A percentile compares a stretch with the other conserved stretches of the same genome.
Conservation (phyloP, 495 filamentous ascomycete genomes). For the Aspergillus diversus region DNA sequence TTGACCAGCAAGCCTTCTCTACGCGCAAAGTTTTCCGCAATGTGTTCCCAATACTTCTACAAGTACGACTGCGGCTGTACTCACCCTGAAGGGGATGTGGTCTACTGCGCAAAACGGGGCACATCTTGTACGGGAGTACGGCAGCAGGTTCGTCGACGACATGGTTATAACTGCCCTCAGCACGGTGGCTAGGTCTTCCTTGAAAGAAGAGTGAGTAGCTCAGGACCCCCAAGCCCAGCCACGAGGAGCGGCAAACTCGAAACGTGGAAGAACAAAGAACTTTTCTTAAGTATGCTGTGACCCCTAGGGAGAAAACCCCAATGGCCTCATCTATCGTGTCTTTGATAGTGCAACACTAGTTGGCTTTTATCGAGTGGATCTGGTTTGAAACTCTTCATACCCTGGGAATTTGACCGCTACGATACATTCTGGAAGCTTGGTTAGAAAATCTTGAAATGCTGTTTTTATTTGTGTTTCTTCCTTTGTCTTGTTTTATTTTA, state of each 20-base stretch:
- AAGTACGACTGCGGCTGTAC: constrained; percentile 49
- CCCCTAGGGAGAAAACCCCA: not conserved
- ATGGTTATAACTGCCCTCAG: constrained; percentile 43
- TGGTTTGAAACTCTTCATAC: not conserved
- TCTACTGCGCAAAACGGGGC: constrained; percentile 43
- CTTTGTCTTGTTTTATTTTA: too few relatives aligned
- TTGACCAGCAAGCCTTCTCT: not conserved
- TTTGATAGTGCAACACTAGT: not conserved
- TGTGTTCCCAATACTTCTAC: constrained; percentile 49
- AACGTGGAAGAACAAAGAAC: not conserved
- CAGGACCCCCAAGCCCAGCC: too few relatives aligned
- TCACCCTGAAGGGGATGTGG: constrained; percentile 39
- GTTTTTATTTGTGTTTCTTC: too few relatives aligned
- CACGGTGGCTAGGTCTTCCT: constrained; percentile 37
- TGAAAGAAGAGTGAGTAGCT: not conserved
- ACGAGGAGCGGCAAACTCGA: not conserved
- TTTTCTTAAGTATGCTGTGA: not conserved
- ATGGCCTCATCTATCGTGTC: not conserved
- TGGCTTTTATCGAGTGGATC: constrained; percentile 5
- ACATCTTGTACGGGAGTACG: constrained; percentile 42
- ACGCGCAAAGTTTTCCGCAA: constrained; percentile 21
- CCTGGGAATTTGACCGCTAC: constrained; percentile 12
- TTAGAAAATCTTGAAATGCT: not conserved
- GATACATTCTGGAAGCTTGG: constrained; percentile 4
- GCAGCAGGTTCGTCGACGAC: constrained; percentile 38